A percentile compares a stretch with the other conserved stretches of the same genome.
These are phyloP conservation scores for Breviolum minutum DNA, from an alignment of 73 alveolate species.

Conservation along the genomic window DNA sequence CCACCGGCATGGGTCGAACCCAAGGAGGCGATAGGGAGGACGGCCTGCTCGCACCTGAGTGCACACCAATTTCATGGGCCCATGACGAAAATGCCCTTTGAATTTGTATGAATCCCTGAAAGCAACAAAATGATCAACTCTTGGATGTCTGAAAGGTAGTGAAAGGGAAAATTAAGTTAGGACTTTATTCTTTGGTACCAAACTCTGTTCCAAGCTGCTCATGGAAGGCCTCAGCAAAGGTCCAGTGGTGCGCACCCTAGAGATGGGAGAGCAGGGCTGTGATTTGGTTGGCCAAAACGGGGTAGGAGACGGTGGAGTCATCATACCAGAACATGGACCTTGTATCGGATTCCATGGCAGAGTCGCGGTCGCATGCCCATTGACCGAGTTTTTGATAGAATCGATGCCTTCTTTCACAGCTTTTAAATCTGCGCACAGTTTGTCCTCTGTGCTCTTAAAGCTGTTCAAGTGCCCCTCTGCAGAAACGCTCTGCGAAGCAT, in stretches of 20 bases:
- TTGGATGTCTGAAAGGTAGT: too few species aligned
- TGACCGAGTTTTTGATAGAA: conserved; percentile 46
- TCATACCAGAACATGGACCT: neutral
- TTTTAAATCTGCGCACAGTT: conserved; percentile 27
- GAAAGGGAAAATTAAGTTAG: too few species aligned
- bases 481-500: neutral
- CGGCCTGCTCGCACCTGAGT: neutral
- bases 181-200: too few species aligned
- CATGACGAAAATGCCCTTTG: too few species aligned
- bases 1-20: neutral
- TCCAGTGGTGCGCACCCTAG: conserved; percentile 12
- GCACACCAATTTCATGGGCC: neutral
- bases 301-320: neutral
- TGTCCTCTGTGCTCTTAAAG: conserved; percentile 9
- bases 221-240: conserved; percentile 21
- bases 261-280: conserved; percentile 34
- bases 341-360: neutral
- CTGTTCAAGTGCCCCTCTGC: neutral
- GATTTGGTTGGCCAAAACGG: conserved; percentile 28
- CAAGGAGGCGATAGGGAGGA: conserved; percentile 1
- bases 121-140: too few species aligned
- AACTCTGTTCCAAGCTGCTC: neutral
- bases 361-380: conserved; percentile 5
- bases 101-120: too few species aligned
- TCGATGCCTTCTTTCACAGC: conserved; percentile 68